Conservation (phyloP, 805 yeast genomes). For the Wickerhamomyces hampshirensis region DNA sequence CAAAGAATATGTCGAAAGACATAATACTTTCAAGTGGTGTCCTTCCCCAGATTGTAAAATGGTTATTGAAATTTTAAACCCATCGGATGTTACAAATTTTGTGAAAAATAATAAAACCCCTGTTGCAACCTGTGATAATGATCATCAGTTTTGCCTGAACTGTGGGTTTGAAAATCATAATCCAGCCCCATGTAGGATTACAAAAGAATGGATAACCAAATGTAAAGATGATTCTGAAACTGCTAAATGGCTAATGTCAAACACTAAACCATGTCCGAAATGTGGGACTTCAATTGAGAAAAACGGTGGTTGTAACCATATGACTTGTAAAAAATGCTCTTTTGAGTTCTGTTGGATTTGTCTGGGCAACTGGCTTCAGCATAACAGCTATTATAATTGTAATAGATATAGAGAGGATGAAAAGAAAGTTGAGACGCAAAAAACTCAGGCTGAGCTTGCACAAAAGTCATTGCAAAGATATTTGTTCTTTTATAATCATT, state of each 20-base stretch:
- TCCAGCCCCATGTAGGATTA: slow-evolving; percentile 77
- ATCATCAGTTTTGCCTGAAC: slow-evolving; percentile 72
- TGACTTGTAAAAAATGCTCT: slow-evolving; percentile 77
- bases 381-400: slow-evolving; percentile 66
- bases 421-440: slow-evolving; percentile 28
- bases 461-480: slow-evolving; percentile 56
- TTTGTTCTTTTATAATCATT: slow-evolving; percentile 69
- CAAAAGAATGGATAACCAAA: slow-evolving; percentile 67
- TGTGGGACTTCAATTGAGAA: slow-evolving; percentile 81
- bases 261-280: slow-evolving; percentile 83
- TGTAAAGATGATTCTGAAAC: slow-evolving; percentile 88
- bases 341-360: slow-evolving; percentile 95
- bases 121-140: slow-evolving; percentile 59
- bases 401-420: slow-evolving; percentile 43
- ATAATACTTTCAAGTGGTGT: slow-evolving; percentile 62
- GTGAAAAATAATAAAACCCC: slow-evolving; percentile 39
- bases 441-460: slow-evolving; percentile 33
- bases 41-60: slow-evolving; percentile 77
- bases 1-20: slow-evolving; percentile 47
- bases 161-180: slow-evolving; percentile 75
- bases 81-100: slow-evolving; percentile 5
- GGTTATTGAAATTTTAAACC: slow-evolving; percentile 39
- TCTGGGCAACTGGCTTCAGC: slow-evolving; percentile 66
- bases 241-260: slow-evolving; percentile 76
- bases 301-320: slow-evolving; percentile 96